phyloP scores from a whole-genome alignment of 129 eudicot genomes.

The Helichrysum umbraculigerum region DNA sequence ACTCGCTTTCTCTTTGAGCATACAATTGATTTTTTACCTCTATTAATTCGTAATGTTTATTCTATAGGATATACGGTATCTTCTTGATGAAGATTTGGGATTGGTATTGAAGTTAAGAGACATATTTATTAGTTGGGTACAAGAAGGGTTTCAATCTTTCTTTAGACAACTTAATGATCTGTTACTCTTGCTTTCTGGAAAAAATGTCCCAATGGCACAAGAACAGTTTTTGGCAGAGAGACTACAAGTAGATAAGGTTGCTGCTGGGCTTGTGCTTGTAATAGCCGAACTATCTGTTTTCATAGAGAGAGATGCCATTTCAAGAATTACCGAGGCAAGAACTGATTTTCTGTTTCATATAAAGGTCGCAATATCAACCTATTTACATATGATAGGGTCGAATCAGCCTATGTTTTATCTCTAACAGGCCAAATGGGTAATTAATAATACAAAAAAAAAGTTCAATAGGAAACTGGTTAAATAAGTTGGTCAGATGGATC shows the following conservation, averaged over 20 bases:
- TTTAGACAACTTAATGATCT: constrained; percentile 58
- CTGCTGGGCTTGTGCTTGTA: constrained; percentile 90
- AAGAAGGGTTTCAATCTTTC: constrained; percentile 88
- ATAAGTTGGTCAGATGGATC: neutral
- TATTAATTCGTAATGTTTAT: constrained; percentile 7
- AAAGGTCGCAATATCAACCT: neutral
- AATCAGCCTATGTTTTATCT: neutral
- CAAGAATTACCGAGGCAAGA: constrained; percentile 87
- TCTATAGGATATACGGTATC: constrained; percentile 63
- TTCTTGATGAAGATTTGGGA: constrained; percentile 72
- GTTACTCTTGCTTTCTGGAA: constrained; percentile 73
- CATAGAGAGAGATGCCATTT: constrained; percentile 78
- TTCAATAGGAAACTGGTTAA: neutral
- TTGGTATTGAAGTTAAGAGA: constrained; percentile 66
- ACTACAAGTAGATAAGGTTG: constrained; percentile 52
- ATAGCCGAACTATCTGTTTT: constrained; percentile 72
- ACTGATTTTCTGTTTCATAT: neutral
- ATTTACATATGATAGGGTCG: neutral
- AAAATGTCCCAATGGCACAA: constrained; percentile 37
- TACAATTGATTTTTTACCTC: constrained; percentile 9
- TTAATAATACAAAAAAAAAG: neutral
- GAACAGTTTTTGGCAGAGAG: constrained; percentile 43
- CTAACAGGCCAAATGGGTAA: neutral
- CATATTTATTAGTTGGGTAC: constrained; percentile 71
- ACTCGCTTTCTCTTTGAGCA: constrained; percentile 9